Conservation (phyloP, 225 moss, liverwort and hornwort genomes). For the Antitrichia curtipendula region DNA sequence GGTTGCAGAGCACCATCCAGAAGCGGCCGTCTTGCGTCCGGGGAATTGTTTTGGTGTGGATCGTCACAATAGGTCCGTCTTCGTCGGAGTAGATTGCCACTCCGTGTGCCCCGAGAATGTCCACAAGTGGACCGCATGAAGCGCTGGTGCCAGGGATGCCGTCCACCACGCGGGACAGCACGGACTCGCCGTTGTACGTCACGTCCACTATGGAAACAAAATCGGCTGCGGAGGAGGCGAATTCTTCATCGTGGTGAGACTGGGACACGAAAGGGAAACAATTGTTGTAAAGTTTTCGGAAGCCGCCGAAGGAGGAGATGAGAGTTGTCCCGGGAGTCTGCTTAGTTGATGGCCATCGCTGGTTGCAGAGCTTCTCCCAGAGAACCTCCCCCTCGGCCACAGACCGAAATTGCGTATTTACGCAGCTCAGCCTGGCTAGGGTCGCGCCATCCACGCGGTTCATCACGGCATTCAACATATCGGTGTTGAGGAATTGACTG, state of each 20-base stretch:
- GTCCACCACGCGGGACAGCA: conserved; percentile 48
- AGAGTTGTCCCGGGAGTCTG: not conserved
- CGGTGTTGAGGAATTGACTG: not conserved
- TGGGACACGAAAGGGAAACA: conserved; percentile 2
- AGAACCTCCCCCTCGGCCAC: not conserved
- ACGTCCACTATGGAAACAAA: conserved; percentile 72
- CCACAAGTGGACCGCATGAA: conserved; percentile 53
- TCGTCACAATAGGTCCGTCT: conserved; percentile 11
- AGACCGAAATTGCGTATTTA: not conserved
- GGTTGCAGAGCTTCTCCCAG: conserved; percentile 21
- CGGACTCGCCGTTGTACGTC: conserved; percentile 29
- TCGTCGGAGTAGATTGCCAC: not conserved
- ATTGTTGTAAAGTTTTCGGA: conserved; percentile 1
- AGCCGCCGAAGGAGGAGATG: conserved; percentile 1
- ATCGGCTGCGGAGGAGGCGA: not conserved
- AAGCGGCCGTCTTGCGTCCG: conserved; percentile 43
- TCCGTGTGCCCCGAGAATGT: conserved; percentile 30
- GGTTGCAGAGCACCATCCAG: conserved; percentile 61
- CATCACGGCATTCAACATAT: conserved; percentile 4
- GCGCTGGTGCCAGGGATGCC: conserved; percentile 55
- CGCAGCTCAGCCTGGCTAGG: conserved; percentile 1
- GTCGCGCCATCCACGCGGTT: conserved; percentile 9
- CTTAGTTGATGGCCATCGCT: conserved; percentile 14
- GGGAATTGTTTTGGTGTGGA: conserved; percentile 15
- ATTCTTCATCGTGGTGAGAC: not conserved